Base-by-base conservation (phyloP, 2,329 filamentous ascomycete genomes). In the Stagonosporopsis tanaceti region DNA sequence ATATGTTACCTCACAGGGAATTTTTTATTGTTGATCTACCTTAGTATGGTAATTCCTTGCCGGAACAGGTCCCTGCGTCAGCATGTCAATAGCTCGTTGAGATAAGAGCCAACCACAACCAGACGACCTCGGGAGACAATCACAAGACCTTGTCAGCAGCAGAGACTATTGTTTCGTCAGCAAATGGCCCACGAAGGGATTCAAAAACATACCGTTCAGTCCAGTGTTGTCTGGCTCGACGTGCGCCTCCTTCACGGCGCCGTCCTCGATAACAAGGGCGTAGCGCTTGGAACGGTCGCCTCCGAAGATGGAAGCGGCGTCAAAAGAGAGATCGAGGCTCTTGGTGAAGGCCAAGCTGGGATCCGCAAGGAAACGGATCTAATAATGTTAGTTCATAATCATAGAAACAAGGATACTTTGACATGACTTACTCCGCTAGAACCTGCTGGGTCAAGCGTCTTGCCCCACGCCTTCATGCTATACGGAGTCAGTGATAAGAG, bases 361-460 rank as follows among this genome's bases (percentile, higher is more conserved):
- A 77, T 97, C 93, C 47, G 89, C 92, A 39, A 97, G 83, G 84
- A 96, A 97, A 62, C 93, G 92, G 70, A 97, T 89, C 91, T 95
- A 61, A 20, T 32, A 12, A 30, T n/a, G 35, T 71, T 27, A 70
- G 57, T 51, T 54, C 27, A 6, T 15, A 22, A 22, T 17, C 15
- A 24, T 20, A 50, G 9, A 2, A 15, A 22, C 42, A 20, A 40
- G 46, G 15, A 32, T 39, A 20, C 27, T 25, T 20, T 52, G 27
- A n/a, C 1, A n/a, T 50, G 35, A 84, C 89, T 78, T 85, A 96
- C 92, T 47, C 91, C 91, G 59, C 89, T 91, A 75, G 87, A 84
- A 66, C 86, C 85, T 6, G 84, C 80, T 11, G 92, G 90, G 76
- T 97, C 93, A 40, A 97, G 84, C 60, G 86, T 82, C 62, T 89